These are phyloP conservation scores for Aureobasidium leucospermi DNA, from an alignment of 2,329 filamentous ascomycete species.

Conservation along the genomic window DNA sequence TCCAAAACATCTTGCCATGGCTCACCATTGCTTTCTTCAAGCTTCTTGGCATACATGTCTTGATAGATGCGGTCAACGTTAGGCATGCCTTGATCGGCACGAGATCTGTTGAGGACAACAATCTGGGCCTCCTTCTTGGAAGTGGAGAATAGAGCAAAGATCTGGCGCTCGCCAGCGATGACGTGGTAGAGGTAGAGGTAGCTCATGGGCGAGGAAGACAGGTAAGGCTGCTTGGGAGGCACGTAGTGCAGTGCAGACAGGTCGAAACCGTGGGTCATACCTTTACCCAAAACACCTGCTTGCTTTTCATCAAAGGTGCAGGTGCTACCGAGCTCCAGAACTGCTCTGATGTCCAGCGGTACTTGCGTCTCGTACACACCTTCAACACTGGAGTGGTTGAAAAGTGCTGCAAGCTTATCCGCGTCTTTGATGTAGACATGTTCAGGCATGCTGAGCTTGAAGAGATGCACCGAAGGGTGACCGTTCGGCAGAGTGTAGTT, in stretches of 20 bases:
- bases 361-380: slow-evolving; percentile 95
- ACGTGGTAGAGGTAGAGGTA: slow-evolving; percentile 95
- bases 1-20: slow-evolving; percentile 74
- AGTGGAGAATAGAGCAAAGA: slow-evolving; percentile 90
- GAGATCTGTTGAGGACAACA: slow-evolving; percentile 75
- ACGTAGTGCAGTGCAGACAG: slow-evolving; percentile 65
- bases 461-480: slow-evolving; percentile 86
- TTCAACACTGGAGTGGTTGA: slow-evolving; percentile 90
- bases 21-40: slow-evolving; percentile 59
- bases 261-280: slow-evolving; percentile 89
- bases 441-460: slow-evolving; percentile 86
- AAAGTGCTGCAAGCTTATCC: slow-evolving; percentile 72
- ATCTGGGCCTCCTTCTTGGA: slow-evolving; percentile 73
- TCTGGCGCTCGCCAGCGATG: slow-evolving; percentile 78
- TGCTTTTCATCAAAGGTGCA: slow-evolving; percentile 92
- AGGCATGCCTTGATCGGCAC: slow-evolving; percentile 77
- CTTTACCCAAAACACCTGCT: slow-evolving; percentile 82
- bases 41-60: slow-evolving; percentile 61
- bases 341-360: slow-evolving; percentile 75
- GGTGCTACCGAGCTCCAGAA: slow-evolving; percentile 81
- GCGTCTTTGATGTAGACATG: slow-evolving; percentile 78
- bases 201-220: slow-evolving; percentile 64
- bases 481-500: slow-evolving; percentile 91
- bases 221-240: slow-evolving; percentile 63
- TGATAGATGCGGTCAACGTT: slow-evolving; percentile 85